phyloP scores from a whole-genome alignment of 2,329 filamentous ascomycete species.

The Pseudogymnoascus destructans region DNA sequence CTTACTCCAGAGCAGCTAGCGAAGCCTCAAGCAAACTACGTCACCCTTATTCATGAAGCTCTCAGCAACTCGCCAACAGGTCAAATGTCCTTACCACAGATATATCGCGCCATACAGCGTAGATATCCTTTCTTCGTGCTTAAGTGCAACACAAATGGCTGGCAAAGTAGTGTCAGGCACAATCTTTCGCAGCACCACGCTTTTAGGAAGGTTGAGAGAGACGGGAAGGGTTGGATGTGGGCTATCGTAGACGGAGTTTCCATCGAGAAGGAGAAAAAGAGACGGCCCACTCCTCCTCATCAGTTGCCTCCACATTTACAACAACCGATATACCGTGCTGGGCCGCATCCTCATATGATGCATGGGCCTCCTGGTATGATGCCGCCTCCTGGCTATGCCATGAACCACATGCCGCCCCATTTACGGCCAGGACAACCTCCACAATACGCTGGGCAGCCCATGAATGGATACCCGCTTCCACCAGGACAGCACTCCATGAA shows the following conservation, averaged over 20 bases:
- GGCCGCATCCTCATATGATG: slow-evolving; percentile 17
- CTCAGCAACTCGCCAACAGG: slow-evolving; percentile 36
- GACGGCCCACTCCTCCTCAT: slow-evolving; percentile 28
- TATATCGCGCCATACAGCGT: slow-evolving; percentile 44
- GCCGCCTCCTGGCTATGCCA: slow-evolving; percentile 19
- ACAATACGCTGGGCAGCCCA: slow-evolving; percentile 17
- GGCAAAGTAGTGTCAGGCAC: slow-evolving; percentile 50
- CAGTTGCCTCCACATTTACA: slow-evolving; percentile 24
- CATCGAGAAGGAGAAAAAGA: slow-evolving; percentile 44
- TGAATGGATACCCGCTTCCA: slow-evolving; percentile 15
- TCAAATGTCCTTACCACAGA: slow-evolving; percentile 43
- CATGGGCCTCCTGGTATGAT: slow-evolving; percentile 18
- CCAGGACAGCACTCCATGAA: slow-evolving; percentile 14
- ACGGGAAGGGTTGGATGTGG: slow-evolving; percentile 45
- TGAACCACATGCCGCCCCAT: slow-evolving; percentile 18
- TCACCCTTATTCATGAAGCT: slow-evolving; percentile 43
- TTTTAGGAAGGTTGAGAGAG: slow-evolving; percentile 39
- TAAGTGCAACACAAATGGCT: slow-evolving; percentile 38
- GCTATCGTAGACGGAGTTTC: slow-evolving; percentile 38
- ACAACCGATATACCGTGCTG: slow-evolving; percentile 22
- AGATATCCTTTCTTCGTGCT: slow-evolving; percentile 46
- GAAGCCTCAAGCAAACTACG: slow-evolving; percentile 47
- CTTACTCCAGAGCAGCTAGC: slow-evolving; percentile 62
- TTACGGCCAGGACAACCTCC: slow-evolving; percentile 17
- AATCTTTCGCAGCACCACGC: slow-evolving; percentile 44